A percentile compares a stretch with the other conserved stretches of the same genome.
Evolutionary conservation across 164 flowering plant species (phyloP).

Genomic region (Malania oleifera): DNA sequence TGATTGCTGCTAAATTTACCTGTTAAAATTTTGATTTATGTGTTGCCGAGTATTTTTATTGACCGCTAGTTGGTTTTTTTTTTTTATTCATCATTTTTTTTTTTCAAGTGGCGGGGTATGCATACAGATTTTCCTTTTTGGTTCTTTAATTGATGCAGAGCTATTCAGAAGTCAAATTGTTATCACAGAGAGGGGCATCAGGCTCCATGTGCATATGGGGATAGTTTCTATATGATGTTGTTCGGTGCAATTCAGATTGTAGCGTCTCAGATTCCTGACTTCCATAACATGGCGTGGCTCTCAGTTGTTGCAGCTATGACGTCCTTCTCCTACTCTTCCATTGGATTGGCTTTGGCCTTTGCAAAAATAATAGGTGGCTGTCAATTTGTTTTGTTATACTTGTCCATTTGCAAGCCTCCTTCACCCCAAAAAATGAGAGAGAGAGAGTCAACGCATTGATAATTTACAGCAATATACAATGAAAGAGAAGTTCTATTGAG

Average conservation of each 20-base stretch:
- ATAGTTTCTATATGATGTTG: slow-evolving; percentile 44
- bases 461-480: no score
- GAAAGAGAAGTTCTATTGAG: no score
- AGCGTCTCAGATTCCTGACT: slow-evolving; percentile 70
- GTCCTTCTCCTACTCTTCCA: slow-evolving; percentile 62
- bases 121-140: background rate
- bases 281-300: slow-evolving; percentile 66
- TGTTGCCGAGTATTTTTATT: background rate
- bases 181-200: slow-evolving; percentile 60
- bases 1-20: background rate
- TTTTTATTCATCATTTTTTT: background rate
- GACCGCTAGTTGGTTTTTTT: background rate
- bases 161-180: slow-evolving; percentile 65
- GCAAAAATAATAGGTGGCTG: slow-evolving; percentile 42
- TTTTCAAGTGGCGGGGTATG: background rate
- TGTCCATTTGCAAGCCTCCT: no score
- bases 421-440: no score
- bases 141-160: slow-evolving; percentile 36
- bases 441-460: no score
- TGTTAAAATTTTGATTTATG: background rate
- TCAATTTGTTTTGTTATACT: background rate
- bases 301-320: slow-evolving; percentile 65
- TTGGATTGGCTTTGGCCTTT: slow-evolving; percentile 46
- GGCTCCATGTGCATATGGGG: slow-evolving; percentile 45
- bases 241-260: slow-evolving; percentile 61